Evolutionary conservation across 768 basidiomycete species (phyloP), one percentile per base, ranked within the genome.

Genomic region (Naganishia onofrii): DNA sequence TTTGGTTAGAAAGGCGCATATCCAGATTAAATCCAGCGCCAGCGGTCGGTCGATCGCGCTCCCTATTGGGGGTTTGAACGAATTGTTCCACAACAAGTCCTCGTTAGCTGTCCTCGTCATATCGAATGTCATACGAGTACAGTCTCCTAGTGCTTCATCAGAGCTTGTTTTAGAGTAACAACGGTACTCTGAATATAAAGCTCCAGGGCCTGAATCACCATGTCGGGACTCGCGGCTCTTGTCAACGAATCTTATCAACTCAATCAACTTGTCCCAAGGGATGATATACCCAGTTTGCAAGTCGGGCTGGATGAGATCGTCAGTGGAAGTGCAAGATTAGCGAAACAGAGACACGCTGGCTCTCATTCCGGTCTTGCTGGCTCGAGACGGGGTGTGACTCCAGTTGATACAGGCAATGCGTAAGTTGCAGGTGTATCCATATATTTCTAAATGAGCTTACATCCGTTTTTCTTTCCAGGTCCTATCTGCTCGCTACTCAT

Each of bases 271-370:
- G 66, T 74, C 63, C 53, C 88, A 88, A 4, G 92, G 44, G 68
- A 69, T 19, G 68, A 96, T 75, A 83, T 98, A 1, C 95, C 95
- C 13, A 86, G 90, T 2, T 88, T 99, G 52, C 87, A 90, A 68
- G 88, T 95, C 68, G 91, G 92, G 1, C 85, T 98, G 36, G 93
- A 95, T 80, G 92, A 97, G 83, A 90, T 99, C 72, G 95, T 98
- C 80, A 88, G 90, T 0, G 92, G 95, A 82, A 93, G 92, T 1
- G 86, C 93, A 23, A 85, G 89, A 51, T 88, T 97, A 29, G 81
- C 78, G 0, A 74, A 75, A 66, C 60, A 63, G 19, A 34, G 60
- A 19, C 60, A 63, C 29, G 78, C 74, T 26, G 78, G 73, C 64
- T 73, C 67, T 55, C 72, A 67, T 53, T 74, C 72, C 51, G 70